Conservation (phyloP, 2,329 filamentous ascomycete species). For the Phyllosticta ampelicida region DNA sequence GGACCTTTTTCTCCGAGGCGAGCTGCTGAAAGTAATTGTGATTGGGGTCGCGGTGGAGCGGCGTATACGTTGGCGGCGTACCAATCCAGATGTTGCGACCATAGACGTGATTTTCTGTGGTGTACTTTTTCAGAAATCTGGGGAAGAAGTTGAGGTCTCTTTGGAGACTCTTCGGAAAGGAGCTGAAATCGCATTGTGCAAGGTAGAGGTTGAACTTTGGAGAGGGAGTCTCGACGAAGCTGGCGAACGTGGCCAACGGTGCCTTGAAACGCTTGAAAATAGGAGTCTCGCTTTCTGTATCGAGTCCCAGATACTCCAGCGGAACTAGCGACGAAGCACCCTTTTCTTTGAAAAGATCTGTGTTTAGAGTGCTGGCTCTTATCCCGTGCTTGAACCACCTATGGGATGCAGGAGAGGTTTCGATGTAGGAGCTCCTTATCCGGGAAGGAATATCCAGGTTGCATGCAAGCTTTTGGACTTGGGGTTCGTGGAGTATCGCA, state of each 20-base stretch:
- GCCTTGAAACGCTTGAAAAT: slow-evolving; percentile 50
- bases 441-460: background rate
- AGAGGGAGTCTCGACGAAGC: slow-evolving; percentile 35
- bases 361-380: slow-evolving; percentile 38
- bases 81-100: slow-evolving; percentile 82
- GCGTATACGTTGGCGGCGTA: slow-evolving; percentile 74
- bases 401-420: background rate
- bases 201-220: slow-evolving; percentile 55
- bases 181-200: slow-evolving; percentile 63
- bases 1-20: slow-evolving; percentile 57
- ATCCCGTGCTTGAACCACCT: background rate
- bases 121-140: slow-evolving; percentile 51
- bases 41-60: slow-evolving; percentile 86
- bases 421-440: background rate
- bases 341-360: slow-evolving; percentile 8
- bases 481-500: background rate
- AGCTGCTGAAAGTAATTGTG: slow-evolving; percentile 87
- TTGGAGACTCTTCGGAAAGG: slow-evolving; percentile 53
- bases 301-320: slow-evolving; percentile 43
- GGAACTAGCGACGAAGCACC: background rate
- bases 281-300: slow-evolving; percentile 2
- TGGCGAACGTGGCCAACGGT: slow-evolving; percentile 54
- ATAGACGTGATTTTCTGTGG: slow-evolving; percentile 75
- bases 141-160: slow-evolving; percentile 47
- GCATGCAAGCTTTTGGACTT: background rate